Base-by-base conservation (phyloP, 2,329 filamentous ascomycete species). In the Sclerotinia minor region DNA sequence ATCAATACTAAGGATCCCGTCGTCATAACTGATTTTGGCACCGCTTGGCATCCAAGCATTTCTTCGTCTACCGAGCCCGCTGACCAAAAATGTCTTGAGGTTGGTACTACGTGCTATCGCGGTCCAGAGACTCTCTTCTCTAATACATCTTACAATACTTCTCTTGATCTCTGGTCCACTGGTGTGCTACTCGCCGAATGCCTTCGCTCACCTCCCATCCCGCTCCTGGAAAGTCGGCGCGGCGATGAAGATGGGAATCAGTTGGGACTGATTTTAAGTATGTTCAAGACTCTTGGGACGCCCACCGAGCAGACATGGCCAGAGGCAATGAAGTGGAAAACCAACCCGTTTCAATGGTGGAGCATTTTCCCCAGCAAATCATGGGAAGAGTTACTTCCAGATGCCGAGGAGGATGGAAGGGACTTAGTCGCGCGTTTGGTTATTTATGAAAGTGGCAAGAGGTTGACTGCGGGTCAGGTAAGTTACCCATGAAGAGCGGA, bases 111-210 rank as follows among this genome's bases (percentile, higher is more conserved):
- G 0, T 87, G 91, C 60, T 99, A 99, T 79, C 88, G 96, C 26
- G 86, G 94, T 0, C 95, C 95, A 0, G 96, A 99, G 76, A 85
- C 94, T 0, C 83, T 99, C 8, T 98, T 99, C 76, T 95, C 93
- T 0, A 84, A 94, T 77, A 87, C 84, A 61, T 80, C 82, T 0
- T 99, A 99, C 76, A 85, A 84, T 2, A 78, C 85, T 0, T 83
- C 85, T 11, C 83, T 98, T 3, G 95, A 99, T 78, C 87, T 98
- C 79, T 99, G 96, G 95, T 91, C 89, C 5, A 85, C 90, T 0
- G 95, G 96, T 0, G 89, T 90, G 70, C 90, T 97, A 75, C 85
- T 96, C 15, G 91, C 92, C 5, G 94, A 98, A 79, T 91, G 78
- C 76, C 88, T 80, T 75, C 83, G 78, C 70, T 83, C 72, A 71